Conservation (phyloP, 768 basidiomycete species). For the Mycena belliarum region DNA sequence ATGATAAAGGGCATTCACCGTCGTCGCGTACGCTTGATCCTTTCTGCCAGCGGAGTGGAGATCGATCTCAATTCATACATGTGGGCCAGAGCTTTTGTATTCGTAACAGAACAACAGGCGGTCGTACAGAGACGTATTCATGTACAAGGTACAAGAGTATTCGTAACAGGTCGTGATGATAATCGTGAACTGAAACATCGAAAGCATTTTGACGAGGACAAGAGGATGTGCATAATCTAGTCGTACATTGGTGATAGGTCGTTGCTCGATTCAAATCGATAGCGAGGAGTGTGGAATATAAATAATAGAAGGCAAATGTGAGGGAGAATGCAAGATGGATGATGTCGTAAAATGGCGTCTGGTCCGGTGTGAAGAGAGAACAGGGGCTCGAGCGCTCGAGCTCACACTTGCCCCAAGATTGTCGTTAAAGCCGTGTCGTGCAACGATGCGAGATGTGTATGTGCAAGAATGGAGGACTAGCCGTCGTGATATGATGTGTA, state of each 20-base stretch:
- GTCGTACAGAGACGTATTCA: conserved; percentile 19
- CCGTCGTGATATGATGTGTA: conserved; percentile 26
- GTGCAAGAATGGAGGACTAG: conserved; percentile 28
- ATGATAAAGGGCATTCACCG: conserved; percentile 9
- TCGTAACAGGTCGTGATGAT: conserved; percentile 31
- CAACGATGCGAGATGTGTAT: conserved; percentile 36
- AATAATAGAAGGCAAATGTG: conserved; percentile 23
- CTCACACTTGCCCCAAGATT: not conserved
- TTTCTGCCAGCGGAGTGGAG: not conserved
- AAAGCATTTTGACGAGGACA: conserved; percentile 34
- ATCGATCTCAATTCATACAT: conserved; percentile 6
- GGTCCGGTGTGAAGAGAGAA: conserved; percentile 25
- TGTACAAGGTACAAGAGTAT: conserved; percentile 21
- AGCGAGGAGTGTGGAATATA: conserved; percentile 25
- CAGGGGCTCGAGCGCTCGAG: conserved; percentile 2
- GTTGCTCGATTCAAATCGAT: conserved; percentile 22
- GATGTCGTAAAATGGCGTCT: conserved; percentile 16
- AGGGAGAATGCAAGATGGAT: conserved; percentile 19
- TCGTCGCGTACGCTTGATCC: not conserved
- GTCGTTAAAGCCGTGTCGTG: conserved; percentile 37
- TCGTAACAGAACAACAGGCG: conserved; percentile 23
- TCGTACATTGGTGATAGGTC: conserved; percentile 53
- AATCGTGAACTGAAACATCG: conserved; percentile 31
- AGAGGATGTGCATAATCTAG: conserved; percentile 62
- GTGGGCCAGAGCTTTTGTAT: conserved; percentile 22